Base-by-base conservation (phyloP, 208 protist genomes). In the Acanthamoeba sp. region DNA sequence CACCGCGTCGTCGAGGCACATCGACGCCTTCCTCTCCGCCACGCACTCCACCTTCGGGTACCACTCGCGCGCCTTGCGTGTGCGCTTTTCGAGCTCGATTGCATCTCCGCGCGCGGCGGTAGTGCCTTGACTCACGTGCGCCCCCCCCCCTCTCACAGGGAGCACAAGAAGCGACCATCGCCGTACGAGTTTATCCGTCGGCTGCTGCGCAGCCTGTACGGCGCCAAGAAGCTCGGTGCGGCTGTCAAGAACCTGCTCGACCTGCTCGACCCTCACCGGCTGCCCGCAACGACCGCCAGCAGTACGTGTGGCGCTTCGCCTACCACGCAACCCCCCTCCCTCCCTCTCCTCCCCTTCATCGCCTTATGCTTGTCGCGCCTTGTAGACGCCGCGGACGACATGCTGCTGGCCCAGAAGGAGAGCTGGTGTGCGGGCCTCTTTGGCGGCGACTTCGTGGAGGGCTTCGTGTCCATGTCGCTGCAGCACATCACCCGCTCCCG, bases 151-250 rank as follows among this genome's bases (percentile, higher is more conserved):
- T n/a, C n/a, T n/a, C n/a, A n/a, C 52, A 85, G 45, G 0, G 76
- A 85, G 12, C 76, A 85, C 42, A 50, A 57, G 76, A 85, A 85
- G 48, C 76, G 76, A 29, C 45, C 76, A 18, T 27, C 45, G n/a
- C 76, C 76, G 45, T 85, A 85, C 45, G 76, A 85, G 22, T 85
- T 85, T 38, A 85, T 85, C 76, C 76, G 76, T 18, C 38, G 76
- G 76, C 76, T 85, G 76, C 76, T 85, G 76, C 76, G 76, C 32
- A 85, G 29, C 32, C 22, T 85, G 14, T 85, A 85, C 76, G 76
- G 42, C 38, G 38, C 48, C 48, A 85, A 85, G 76, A 85, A 85
- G 76, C 45, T 85, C 38, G 29, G 55, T 24, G 18, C 42, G n/a
- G 38, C 76, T 10, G 76, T 85, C 42, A 52, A 57, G 42, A 85